Evolutionary conservation across 441 rosid species (phyloP), one percentile per base, ranked within the genome.

Genomic region (Pelargonium hybrid): DNA sequence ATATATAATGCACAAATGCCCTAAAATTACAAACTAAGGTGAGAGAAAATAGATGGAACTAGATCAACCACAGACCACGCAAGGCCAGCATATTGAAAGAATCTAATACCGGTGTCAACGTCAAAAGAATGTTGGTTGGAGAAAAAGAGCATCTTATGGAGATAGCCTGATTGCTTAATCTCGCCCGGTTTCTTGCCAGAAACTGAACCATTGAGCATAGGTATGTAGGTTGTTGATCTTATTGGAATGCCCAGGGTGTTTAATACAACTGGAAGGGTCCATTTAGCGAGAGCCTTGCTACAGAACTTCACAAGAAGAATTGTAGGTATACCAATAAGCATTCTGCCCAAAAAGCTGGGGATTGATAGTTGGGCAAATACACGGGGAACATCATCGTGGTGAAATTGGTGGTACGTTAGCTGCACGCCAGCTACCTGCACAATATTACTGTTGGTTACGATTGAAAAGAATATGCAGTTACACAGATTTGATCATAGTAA

Each of bases 51-150:
- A 0, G 93, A 81, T 14, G 98, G 98, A 68, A 87, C 89, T 25
- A 91, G 88, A 74, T 91, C 95, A 3, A 88, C 98, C 37, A 93
- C 98, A 0, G 98, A 87, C 96, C 98, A 93, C 11, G 96, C 96
- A 47, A 91, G 91, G 41, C 97, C 94, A 23, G 94, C 86, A 4
- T 88, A 90, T 72, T 94, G 98, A 61, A 94, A 75, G 80, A 90
- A 94, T 73, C 96, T 83, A 54, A 91, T 89, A n/a, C 97, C 97
- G 0, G 98, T 87, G 66, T 94, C 96, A 4, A 94, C 90, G 68
- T 93, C 92, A n/a, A 91, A 93, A 0, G 81, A 72, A 41, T 78
- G 83, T 73, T 84, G 91, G 37, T 67, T 39, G 18, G 82, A 77
- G 71, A 86, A 78, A 45, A 81, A 83, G 41, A 83, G 77, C 6